These are phyloP conservation scores for Lablab purpureus DNA, from an alignment of 306 rosid genomes.

Conservation along the genomic window DNA sequence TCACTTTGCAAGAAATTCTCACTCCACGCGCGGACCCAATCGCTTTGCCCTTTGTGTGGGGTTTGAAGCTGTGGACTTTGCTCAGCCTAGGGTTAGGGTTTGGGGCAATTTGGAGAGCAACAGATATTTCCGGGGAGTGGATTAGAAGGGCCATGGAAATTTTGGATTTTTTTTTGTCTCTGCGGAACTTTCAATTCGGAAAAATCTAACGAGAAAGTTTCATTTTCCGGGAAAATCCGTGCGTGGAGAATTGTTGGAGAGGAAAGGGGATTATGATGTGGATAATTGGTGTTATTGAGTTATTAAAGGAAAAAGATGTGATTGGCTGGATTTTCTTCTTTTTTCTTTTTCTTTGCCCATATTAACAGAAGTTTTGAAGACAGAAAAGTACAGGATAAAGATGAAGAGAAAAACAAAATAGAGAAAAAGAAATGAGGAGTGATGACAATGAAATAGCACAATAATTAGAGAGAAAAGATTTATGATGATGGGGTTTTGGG, in stretches of 20 bases:
- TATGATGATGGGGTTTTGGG: neutral
- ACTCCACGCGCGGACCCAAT: conserved; percentile 49
- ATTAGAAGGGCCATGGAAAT: conserved; percentile 66
- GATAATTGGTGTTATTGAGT: conserved; percentile 36
- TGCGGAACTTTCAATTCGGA: conserved; percentile 9
- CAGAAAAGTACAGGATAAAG: conserved; percentile 3
- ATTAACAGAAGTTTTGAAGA: neutral
- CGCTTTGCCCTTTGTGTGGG: conserved; percentile 42
- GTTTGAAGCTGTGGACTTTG: conserved; percentile 50
- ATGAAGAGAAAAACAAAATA: neutral
- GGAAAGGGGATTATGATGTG: conserved; percentile 10
- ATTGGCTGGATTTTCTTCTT: conserved; percentile 6
- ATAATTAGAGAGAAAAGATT: conserved; percentile 3
- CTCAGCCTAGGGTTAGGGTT: conserved; percentile 50
- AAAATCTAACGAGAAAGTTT: conserved; percentile 24
- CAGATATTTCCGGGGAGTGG: conserved; percentile 56
- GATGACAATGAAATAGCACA: neutral
- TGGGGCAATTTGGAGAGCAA: conserved; percentile 37
- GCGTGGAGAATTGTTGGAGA: neutral
- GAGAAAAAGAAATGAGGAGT: neutral
- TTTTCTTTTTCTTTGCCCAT: neutral
- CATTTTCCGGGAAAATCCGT: conserved; percentile 29
- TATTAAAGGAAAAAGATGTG: neutral
- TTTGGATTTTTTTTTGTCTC: neutral
- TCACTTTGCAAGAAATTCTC: conserved; percentile 44